A percentile compares a stretch with the other conserved stretches of the same genome.
phyloP scores from a whole-genome alignment of 2,329 filamentous ascomycete species.

The Aspergillus vadensis region DNA sequence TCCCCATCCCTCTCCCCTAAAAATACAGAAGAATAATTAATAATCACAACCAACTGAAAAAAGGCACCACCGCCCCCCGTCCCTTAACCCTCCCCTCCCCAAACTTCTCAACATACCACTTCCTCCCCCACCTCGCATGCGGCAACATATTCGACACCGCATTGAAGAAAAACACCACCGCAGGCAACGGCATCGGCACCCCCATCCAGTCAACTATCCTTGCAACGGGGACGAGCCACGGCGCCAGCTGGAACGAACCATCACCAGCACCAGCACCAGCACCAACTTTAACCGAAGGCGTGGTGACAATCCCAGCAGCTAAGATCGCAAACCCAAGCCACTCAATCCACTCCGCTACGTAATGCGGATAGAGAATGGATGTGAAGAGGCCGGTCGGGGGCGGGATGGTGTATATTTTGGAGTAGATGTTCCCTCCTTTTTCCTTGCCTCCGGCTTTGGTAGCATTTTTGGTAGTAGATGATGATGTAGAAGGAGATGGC shows the following conservation, averaged over 20 bases:
- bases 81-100: slow-evolving; percentile 76
- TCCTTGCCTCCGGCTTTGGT: neutral
- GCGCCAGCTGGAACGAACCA: slow-evolving; percentile 30
- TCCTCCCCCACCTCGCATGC: slow-evolving; percentile 74
- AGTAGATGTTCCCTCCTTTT: slow-evolving; percentile 56
- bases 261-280: too few relatives aligned
- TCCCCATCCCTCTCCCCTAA: neutral
- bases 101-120: slow-evolving; percentile 88
- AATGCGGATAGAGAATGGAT: slow-evolving; percentile 86
- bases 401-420: slow-evolving; percentile 86
- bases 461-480: slow-evolving; percentile 34
- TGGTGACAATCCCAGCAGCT: slow-evolving; percentile 37
- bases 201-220: slow-evolving; percentile 28
- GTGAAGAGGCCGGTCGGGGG: slow-evolving; percentile 78
- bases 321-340: slow-evolving; percentile 84
- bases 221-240: slow-evolving; percentile 40
- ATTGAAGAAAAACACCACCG: slow-evolving; percentile 79
- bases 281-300: neutral
- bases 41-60: slow-evolving; percentile 44
- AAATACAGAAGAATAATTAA: neutral
- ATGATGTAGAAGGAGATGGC: slow-evolving; percentile 32
- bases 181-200: slow-evolving; percentile 66
- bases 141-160: slow-evolving; percentile 90
- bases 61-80: slow-evolving; percentile 72
- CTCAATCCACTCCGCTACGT: slow-evolving; percentile 95